Evolutionary conservation across 495 filamentous ascomycete genomes (phyloP).

Genomic region (Tuber umbilicatum): DNA sequence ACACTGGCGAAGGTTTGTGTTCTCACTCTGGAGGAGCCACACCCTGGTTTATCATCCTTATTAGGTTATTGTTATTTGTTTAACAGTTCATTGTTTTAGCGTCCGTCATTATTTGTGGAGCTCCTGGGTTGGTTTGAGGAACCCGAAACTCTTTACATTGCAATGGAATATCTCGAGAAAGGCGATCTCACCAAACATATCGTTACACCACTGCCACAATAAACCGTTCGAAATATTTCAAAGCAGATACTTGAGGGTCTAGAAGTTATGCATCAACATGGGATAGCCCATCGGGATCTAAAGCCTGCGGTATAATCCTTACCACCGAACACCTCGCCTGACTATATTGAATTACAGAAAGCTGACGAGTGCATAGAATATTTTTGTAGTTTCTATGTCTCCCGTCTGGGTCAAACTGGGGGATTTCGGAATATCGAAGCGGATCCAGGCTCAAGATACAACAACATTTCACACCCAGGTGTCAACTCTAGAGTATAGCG

Average conservation of each 20-base stretch:
- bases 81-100: background rate
- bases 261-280: conserved; percentile 12
- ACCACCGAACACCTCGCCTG: background rate
- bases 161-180: conserved; percentile 14
- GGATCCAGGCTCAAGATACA: background rate
- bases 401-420: background rate
- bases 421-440: background rate
- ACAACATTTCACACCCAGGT: background rate
- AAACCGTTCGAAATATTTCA: conserved; percentile 8
- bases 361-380: background rate
- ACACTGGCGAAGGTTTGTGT: background rate
- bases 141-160: conserved; percentile 1
- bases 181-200: conserved; percentile 9
- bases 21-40: no score
- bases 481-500: background rate
- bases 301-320: background rate
- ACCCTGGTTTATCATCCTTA: background rate
- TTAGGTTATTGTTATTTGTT: background rate
- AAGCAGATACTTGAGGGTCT: conserved; percentile 17
- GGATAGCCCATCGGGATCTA: conserved; percentile 16
- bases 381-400: background rate
- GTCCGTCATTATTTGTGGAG: conserved; percentile 9
- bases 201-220: background rate
- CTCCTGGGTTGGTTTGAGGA: conserved; percentile 19
- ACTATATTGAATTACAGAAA: background rate